A percentile compares a stretch with the other conserved stretches of the same genome.
These are phyloP conservation scores for Neostapfia colusana DNA, from an alignment of 176 grass and related monocot species.

Conservation along the genomic window DNA sequence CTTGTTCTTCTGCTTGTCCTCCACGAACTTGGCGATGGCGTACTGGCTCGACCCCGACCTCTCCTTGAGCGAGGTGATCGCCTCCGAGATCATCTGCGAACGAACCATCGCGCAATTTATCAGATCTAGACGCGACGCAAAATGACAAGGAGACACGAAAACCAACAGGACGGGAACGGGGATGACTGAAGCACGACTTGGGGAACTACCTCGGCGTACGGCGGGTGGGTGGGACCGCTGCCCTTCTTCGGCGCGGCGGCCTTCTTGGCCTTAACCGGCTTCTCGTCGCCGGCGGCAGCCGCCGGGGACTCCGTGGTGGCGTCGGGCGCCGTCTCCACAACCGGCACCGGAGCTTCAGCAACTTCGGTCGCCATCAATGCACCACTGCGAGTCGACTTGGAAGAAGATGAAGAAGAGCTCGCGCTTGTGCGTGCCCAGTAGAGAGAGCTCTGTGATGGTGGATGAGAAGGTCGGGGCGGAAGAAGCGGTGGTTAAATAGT, in stretches of 20 bases:
- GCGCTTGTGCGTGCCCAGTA: background rate
- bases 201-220: constrained; percentile 63
- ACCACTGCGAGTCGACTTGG: background rate
- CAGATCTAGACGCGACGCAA: constrained; percentile 11
- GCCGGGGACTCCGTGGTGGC: background rate
- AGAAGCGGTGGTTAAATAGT: constrained; percentile 58
- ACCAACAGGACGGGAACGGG: background rate
- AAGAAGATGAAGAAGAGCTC: background rate
- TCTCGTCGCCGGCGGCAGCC: constrained; percentile 19
- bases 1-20: constrained; percentile 67
- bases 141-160: no score
- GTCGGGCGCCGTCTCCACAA: constrained; percentile 18
- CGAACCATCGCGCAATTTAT: background rate
- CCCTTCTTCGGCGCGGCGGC: constrained; percentile 50
- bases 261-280: constrained; percentile 81
- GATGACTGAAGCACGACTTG: background rate
- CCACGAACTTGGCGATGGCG: constrained; percentile 67
- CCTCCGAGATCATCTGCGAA: constrained; percentile 70
- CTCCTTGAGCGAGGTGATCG: constrained; percentile 65
- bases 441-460: constrained; percentile 16
- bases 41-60: constrained; percentile 62
- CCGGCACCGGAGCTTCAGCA: background rate
- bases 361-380: constrained; percentile 63
- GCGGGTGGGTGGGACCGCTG: constrained; percentile 47
- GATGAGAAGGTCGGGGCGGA: constrained; percentile 32